Base-by-base conservation (phyloP, 192 early-diverging fungal species). In the Coemansia sp. region DNA sequence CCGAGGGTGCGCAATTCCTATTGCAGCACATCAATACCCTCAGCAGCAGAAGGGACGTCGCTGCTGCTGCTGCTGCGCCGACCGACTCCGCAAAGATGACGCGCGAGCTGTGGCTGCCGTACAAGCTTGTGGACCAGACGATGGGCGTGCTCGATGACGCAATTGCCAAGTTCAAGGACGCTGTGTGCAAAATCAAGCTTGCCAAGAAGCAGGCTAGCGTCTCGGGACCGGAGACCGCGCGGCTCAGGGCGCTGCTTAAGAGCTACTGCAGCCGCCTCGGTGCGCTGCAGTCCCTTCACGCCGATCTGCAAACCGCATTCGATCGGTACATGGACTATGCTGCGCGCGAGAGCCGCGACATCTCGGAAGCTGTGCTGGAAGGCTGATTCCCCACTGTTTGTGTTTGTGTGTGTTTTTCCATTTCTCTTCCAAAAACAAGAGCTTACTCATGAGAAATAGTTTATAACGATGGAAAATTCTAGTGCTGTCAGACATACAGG, bases 31-130 rank as follows among this genome's bases (percentile, higher is more conserved):
- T 84, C 38, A 67, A 63, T 41, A 8, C 65, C 14, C 59, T 77
- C 6, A 49, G 69, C 23, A 46, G 38, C 57, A 63, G 30, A 30
- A 30, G 61, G 26, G 55, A 66, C n/a, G 26, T 35, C 7, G 23
- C 23, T 23, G 51, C 51, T 53, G 51, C 30, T 30, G 30, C 30
- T 30, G 30, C 30, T 30, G 30, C 30, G 30, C 30, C 30, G 30
- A 30, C 30, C 30, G 30, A 30, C 30, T 30, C 30, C 30, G 30
- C 33, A 46, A 71, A 67, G 41, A 61, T 36, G n/a, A 75, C 81
- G 18, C 67, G 81, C 41, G 81, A 68, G 57, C 57, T 78, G 45
- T 84, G 81, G 76, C 69, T 84, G 53, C 81, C 81, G 10, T 78
- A 78, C 65, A 66, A 67, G 38, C 69, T 84, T 36, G 36, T 84